Percentiles rank a stretch among this genome's conserved stretches.
These are phyloP conservation scores for Chrysosporium keratinophilum DNA, from an alignment of 2,329 filamentous ascomycete genomes.

Conservation along the genomic window DNA sequence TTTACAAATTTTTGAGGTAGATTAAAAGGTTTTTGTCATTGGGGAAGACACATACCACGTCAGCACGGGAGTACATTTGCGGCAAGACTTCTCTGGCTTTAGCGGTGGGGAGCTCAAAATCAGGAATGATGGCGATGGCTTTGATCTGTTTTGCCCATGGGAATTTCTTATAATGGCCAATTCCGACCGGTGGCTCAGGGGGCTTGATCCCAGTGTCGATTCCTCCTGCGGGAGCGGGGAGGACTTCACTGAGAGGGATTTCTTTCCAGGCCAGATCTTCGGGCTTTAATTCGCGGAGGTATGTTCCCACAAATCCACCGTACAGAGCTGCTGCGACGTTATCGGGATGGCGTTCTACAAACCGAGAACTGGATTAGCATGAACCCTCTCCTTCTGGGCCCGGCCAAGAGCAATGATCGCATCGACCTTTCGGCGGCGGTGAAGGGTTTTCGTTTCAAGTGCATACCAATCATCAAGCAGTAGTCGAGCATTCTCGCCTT, in stretches of 20 bases:
- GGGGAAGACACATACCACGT: constrained; percentile 56
- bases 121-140: constrained; percentile 88
- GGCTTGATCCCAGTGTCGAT: constrained; percentile 79
- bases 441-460: background rate
- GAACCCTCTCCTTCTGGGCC: background rate
- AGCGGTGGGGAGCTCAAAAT: constrained; percentile 92
- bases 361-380: constrained; percentile 13
- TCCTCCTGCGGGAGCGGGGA: constrained; percentile 81
- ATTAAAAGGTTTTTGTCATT: background rate
- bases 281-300: constrained; percentile 81
- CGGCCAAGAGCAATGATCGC: background rate
- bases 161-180: constrained; percentile 94
- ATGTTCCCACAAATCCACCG: constrained; percentile 93
- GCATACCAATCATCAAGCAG: constrained; percentile 81
- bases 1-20: background rate
- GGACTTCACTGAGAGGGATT: constrained; percentile 86
- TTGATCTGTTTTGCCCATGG: constrained; percentile 92
- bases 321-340: constrained; percentile 93
- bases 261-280: constrained; percentile 84
- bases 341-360: constrained; percentile 66
- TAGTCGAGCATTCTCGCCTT: constrained; percentile 85
- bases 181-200: constrained; percentile 79
- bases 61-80: constrained; percentile 63
- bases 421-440: background rate
- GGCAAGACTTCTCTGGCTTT: constrained; percentile 81